Evolutionary conservation across 2,329 filamentous ascomycete species (phyloP).

Genomic region (Ilyonectria robusta): DNA sequence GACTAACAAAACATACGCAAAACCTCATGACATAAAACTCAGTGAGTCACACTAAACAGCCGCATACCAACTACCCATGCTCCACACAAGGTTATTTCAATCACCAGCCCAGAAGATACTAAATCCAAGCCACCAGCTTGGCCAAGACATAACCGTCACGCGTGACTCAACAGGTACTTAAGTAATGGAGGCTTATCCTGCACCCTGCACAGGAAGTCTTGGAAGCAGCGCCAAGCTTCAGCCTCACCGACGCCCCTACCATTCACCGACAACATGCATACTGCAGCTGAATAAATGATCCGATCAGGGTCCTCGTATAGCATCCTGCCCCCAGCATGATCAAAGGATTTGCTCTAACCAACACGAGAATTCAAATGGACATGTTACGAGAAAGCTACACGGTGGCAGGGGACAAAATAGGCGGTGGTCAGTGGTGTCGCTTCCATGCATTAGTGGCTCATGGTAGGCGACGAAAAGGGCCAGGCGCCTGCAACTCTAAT

Average conservation of each 20-base stretch:
- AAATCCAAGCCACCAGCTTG: background rate
- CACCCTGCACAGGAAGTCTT: background rate
- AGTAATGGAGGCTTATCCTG: background rate
- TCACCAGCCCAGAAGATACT: background rate
- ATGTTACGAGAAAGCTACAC: constrained; percentile 1
- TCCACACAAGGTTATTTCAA: constrained; percentile 27
- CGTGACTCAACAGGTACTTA: constrained; percentile 10
- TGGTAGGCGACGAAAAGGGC: constrained; percentile 31
- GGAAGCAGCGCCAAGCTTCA: constrained; percentile 14
- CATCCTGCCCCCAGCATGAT: background rate
- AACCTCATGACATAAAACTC: background rate
- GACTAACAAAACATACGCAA: background rate
- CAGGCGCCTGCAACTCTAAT: constrained; percentile 43
- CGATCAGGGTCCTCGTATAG: constrained; percentile 1
- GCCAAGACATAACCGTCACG: constrained; percentile 2
- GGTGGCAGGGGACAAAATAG: constrained; percentile 29
- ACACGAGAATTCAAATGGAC: background rate
- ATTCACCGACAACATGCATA: background rate
- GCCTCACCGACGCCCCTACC: constrained; percentile 2
- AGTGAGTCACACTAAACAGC: too few species aligned
- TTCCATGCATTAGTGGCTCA: constrained; percentile 42
- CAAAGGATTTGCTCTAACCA: background rate
- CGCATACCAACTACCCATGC: constrained; percentile 14
- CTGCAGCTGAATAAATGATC: background rate
- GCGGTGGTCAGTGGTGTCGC: constrained; percentile 40